Evolutionary conservation across 164 flowering plant genomes (phyloP).

Genomic region (Vitis labrusca): DNA sequence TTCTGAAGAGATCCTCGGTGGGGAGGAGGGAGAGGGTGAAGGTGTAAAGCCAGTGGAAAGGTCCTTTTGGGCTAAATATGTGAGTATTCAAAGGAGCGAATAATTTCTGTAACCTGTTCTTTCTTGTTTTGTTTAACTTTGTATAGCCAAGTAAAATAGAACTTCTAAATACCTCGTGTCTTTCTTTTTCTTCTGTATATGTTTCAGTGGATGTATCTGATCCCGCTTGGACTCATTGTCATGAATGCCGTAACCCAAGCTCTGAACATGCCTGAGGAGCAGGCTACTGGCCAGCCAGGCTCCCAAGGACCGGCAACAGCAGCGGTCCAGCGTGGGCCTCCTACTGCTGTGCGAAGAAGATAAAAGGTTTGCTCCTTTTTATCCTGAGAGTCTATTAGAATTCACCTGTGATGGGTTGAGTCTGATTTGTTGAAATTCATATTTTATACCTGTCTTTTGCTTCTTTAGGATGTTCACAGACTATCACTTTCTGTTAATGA

Average conservation of each 20-base stretch:
- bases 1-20: constrained; percentile 62
- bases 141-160: no score
- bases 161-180: not conserved
- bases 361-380: constrained; percentile 10
- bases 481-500: no score
- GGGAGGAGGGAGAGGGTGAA: constrained; percentile 74
- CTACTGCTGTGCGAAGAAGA: constrained; percentile 72
- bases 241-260: constrained; percentile 99
- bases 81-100: constrained; percentile 32
- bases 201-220: constrained; percentile 93
- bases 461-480: no score
- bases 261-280: constrained; percentile 93
- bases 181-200: constrained; percentile 8
- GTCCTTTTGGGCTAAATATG: constrained; percentile 98
- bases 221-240: constrained; percentile 87
- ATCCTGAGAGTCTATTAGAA: no score
- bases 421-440: no score
- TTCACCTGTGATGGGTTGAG: no score
- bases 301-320: constrained; percentile 39
- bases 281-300: constrained; percentile 56
- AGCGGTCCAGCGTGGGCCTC: constrained; percentile 51
- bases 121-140: not conserved
- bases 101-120: not conserved
- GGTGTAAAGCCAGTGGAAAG: constrained; percentile 64
- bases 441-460: no score